phyloP scores from a whole-genome alignment of 257 asterid genomes.

The Apocynum venetum region DNA sequence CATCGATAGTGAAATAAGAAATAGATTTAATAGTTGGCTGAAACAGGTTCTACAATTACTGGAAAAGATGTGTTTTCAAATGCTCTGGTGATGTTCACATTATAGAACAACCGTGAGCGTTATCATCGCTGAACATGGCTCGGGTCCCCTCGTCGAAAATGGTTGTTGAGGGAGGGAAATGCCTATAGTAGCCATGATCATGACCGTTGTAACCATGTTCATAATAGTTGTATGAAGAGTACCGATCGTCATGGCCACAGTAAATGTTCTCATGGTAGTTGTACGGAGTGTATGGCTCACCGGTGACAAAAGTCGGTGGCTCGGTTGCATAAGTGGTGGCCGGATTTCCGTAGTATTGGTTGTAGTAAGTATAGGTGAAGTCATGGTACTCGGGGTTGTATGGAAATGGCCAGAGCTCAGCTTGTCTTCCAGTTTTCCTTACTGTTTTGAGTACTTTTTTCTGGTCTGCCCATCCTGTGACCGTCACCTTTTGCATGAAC shows the following conservation, averaged over 20 bases:
- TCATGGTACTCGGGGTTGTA: constrained; percentile 60
- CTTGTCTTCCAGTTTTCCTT: constrained; percentile 52
- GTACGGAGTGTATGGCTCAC: background rate
- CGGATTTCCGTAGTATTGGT: constrained; percentile 17
- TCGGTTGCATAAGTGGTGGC: too few relatives aligned
- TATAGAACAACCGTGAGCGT: constrained; percentile 59
- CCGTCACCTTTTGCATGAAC: constrained; percentile 67
- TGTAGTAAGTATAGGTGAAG: constrained; percentile 41
- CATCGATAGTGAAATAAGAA: background rate
- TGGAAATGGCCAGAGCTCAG: constrained; percentile 77
- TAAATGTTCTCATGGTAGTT: background rate
- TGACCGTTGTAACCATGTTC: constrained; percentile 61
- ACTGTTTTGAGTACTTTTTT: constrained; percentile 53
- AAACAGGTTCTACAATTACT: background rate
- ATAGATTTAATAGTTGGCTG: background rate
- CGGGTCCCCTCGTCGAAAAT: constrained; percentile 31
- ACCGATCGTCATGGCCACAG: background rate
- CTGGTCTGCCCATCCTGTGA: constrained; percentile 59
- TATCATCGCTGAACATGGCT: constrained; percentile 66
- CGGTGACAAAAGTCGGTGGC: too few relatives aligned
- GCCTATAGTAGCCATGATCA: constrained; percentile 52
- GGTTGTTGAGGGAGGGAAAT: constrained; percentile 39
- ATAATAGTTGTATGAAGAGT: constrained; percentile 49
- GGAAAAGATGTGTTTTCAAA: background rate
- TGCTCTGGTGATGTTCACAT: constrained; percentile 34